These are phyloP conservation scores for Mangifera indica DNA, from an alignment of 345 rosid genomes.

Conservation along the genomic window DNA sequence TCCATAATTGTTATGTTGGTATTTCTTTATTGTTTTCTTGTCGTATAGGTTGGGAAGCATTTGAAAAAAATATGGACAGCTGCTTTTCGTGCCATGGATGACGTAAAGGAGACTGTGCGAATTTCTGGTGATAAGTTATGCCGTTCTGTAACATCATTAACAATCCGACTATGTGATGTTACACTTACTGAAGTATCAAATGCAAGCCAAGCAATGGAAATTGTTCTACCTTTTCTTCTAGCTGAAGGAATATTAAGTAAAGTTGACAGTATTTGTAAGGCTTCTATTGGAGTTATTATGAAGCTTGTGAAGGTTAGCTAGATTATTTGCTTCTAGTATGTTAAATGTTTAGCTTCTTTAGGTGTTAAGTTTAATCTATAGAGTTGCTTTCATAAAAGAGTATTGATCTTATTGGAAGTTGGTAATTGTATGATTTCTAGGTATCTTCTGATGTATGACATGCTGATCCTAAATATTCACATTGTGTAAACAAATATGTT, in stretches of 20 bases:
- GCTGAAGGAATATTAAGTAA: slow-evolving; percentile 89
- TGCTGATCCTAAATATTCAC: neutral
- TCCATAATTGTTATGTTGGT: neutral
- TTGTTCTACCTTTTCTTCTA: slow-evolving; percentile 82
- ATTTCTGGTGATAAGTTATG: slow-evolving; percentile 92
- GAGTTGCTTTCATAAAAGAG: neutral
- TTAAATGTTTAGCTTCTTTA: neutral
- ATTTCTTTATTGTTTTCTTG: slow-evolving; percentile 21
- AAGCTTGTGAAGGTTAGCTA: slow-evolving; percentile 85
- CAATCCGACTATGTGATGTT: slow-evolving; percentile 85
- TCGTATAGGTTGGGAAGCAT: slow-evolving; percentile 65
- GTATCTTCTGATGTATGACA: neutral
- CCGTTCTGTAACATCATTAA: slow-evolving; percentile 67
- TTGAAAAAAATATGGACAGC: slow-evolving; percentile 75
- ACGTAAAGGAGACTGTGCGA: slow-evolving; percentile 96
- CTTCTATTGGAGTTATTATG: slow-evolving; percentile 95
- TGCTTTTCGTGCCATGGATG: slow-evolving; percentile 98
- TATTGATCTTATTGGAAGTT: neutral
- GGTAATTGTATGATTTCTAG: neutral
- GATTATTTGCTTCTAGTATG: slow-evolving; percentile 7
- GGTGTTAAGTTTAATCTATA: neutral
- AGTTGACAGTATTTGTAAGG: slow-evolving; percentile 79
- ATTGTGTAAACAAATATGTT: neutral
- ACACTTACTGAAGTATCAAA: slow-evolving; percentile 77
- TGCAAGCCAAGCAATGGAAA: slow-evolving; percentile 72